A percentile compares a stretch with the other conserved stretches of the same genome.
phyloP scores from a whole-genome alignment of 352 stramenopile species.

The Phytophthora idaei region DNA sequence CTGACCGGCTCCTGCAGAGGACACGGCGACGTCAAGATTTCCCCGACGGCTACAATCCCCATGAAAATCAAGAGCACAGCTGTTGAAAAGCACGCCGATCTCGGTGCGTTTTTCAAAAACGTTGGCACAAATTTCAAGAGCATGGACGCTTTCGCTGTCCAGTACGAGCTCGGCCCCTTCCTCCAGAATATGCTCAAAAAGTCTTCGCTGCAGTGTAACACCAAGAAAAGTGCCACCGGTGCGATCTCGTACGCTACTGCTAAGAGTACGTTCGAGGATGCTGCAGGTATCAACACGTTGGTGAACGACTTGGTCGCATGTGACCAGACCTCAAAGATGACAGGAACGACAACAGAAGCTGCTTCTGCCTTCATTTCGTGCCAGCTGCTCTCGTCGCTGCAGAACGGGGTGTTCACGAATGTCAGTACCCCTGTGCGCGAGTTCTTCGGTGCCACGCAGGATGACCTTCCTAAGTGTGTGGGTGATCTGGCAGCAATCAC shows the following conservation, averaged over 20 bases:
- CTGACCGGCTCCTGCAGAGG: conserved; percentile 39
- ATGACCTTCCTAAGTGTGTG: conserved; percentile 64
- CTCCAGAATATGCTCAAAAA: conserved; percentile 62
- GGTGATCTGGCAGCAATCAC: conserved; percentile 51
- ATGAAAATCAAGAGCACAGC: conserved; percentile 39
- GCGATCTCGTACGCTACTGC: conserved; percentile 48
- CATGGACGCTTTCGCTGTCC: conserved; percentile 45
- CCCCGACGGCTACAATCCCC: conserved; percentile 36
- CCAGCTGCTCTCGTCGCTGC: conserved; percentile 64
- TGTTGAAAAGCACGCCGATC: conserved; percentile 36
- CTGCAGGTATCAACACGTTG: conserved; percentile 51
- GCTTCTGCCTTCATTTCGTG: conserved; percentile 66
- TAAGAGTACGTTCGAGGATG: conserved; percentile 51
- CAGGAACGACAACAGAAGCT: conserved; percentile 41
- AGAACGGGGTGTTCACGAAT: conserved; percentile 81
- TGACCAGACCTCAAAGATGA: conserved; percentile 48
- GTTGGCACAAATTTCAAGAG: conserved; percentile 41
- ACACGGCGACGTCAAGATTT: conserved; percentile 36
- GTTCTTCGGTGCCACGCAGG: conserved; percentile 48
- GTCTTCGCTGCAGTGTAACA: conserved; percentile 55
- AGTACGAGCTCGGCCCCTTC: conserved; percentile 69
- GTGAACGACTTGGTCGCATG: conserved; percentile 58
- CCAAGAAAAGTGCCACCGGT: conserved; percentile 28
- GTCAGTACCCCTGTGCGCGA: conserved; percentile 66
- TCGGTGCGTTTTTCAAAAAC: conserved; percentile 41